Evolutionary conservation across 2,329 filamentous ascomycete genomes (phyloP).

Genomic region (Claviceps sp.): DNA sequence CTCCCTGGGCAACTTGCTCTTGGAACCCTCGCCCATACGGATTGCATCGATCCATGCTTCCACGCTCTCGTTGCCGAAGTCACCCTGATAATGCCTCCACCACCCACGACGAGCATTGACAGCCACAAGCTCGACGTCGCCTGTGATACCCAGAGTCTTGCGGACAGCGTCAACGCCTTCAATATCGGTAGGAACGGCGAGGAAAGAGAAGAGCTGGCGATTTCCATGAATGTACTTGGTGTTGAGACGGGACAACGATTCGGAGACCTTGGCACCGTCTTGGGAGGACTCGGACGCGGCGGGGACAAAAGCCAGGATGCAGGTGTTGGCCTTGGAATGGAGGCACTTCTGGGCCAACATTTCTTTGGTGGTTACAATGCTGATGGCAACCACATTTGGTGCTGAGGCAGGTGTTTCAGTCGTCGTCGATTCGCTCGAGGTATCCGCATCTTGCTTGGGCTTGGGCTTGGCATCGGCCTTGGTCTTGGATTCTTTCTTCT

Average conservation of each 20-base stretch:
- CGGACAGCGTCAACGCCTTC: slow-evolving; percentile 28
- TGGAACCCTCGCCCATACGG: slow-evolving; percentile 73
- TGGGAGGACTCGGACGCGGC: slow-evolving; percentile 33
- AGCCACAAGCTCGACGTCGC: slow-evolving; percentile 59
- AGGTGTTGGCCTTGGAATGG: slow-evolving; percentile 62
- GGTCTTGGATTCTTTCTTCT: slow-evolving; percentile 9
- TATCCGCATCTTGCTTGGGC: slow-evolving; percentile 26
- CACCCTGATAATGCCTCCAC: slow-evolving; percentile 62
- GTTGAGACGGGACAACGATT: slow-evolving; percentile 57
- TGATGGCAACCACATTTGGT: slow-evolving; percentile 44
- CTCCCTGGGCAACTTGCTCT: slow-evolving; percentile 57
- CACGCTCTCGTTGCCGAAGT: slow-evolving; percentile 47
- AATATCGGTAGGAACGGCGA: slow-evolving; percentile 48
- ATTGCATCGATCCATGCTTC: slow-evolving; percentile 88
- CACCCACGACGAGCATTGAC: slow-evolving; percentile 76
- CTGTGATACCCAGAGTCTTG: slow-evolving; percentile 41
- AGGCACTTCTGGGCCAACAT: slow-evolving; percentile 62
- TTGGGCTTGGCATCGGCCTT: slow-evolving; percentile 20
- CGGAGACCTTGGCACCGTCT: slow-evolving; percentile 42
- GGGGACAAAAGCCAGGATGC: slow-evolving; percentile 64
- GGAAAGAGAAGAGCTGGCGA: slow-evolving; percentile 70
- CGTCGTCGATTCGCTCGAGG: slow-evolving; percentile 18
- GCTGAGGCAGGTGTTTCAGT: slow-evolving; percentile 8
- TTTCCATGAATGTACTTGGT: slow-evolving; percentile 58
- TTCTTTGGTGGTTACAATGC: slow-evolving; percentile 47